Conservation (phyloP, 2,329 filamentous ascomycete species). For the Stylonectria norvegica region DNA sequence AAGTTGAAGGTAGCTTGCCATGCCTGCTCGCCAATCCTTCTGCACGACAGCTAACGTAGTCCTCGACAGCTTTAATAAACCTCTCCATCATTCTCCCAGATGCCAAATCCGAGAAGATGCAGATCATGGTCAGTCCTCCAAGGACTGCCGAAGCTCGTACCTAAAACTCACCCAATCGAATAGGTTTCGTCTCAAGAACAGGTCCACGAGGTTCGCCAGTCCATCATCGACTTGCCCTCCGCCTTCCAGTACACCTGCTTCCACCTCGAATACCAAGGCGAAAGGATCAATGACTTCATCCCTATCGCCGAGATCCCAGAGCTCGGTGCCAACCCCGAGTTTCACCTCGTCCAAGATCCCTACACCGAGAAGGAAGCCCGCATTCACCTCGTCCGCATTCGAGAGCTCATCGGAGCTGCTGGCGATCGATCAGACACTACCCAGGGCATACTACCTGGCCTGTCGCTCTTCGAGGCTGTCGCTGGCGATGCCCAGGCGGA, state of each 20-base stretch:
- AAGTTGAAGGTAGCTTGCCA: constrained; percentile 35
- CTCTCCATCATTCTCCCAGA: constrained; percentile 80
- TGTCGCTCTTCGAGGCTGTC: constrained; percentile 83
- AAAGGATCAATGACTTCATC: constrained; percentile 92
- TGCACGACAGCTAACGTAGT: constrained; percentile 11
- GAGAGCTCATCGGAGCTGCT: constrained; percentile 89
- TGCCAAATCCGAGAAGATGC: constrained; percentile 66
- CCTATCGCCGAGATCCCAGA: constrained; percentile 85
- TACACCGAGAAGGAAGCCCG: constrained; percentile 98
- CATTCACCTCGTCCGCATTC: constrained; percentile 85
- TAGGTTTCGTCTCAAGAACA: constrained; percentile 92
- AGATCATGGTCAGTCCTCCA: constrained; percentile 69
- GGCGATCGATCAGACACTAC: constrained; percentile 84
- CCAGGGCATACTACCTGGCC: constrained; percentile 79
- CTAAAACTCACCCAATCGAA: constrained; percentile 14
- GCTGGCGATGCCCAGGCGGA: constrained; percentile 46
- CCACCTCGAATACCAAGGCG: constrained; percentile 86
- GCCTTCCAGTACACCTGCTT: constrained; percentile 99
- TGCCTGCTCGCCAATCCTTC: constrained; percentile 5
- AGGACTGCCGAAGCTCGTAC: constrained; percentile 1
- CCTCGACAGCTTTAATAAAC: constrained; percentile 49
- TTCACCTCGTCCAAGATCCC: constrained; percentile 84
- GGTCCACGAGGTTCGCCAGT: constrained; percentile 94
- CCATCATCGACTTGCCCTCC: constrained; percentile 86
- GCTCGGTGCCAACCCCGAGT: constrained; percentile 71